A percentile compares a stretch with the other conserved stretches of the same genome.
These are phyloP conservation scores for Rhexocercosporidium sp. DNA, from an alignment of 2,329 filamentous ascomycete species.

Conservation along the genomic window DNA sequence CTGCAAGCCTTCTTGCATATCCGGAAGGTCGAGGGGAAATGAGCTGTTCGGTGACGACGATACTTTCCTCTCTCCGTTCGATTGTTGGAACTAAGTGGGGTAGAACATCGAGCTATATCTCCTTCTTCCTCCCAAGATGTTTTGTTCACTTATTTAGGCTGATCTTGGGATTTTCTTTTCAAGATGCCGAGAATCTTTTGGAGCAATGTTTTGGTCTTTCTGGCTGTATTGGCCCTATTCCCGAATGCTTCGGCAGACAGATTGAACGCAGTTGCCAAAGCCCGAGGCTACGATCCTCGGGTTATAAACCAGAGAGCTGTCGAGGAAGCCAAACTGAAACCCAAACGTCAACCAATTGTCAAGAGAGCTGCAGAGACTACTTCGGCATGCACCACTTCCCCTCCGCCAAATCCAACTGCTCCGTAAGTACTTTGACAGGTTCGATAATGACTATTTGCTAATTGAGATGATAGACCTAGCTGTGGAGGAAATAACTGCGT, in stretches of 20 bases:
- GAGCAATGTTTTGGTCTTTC: not conserved
- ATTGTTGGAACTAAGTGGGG: not conserved
- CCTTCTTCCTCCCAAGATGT: not conserved
- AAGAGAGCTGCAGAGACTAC: slow-evolving; percentile 12
- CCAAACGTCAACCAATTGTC: slow-evolving; percentile 5
- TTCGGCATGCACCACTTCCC: slow-evolving; percentile 10
- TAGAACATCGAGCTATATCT: not conserved
- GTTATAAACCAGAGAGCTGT: slow-evolving; percentile 9
- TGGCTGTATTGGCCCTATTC: not conserved
- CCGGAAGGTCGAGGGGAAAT: not conserved
- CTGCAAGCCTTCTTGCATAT: slow-evolving; percentile 6
- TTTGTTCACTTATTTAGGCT: too few species aligned
- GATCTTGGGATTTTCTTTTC: too few species aligned
- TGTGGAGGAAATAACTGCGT: slow-evolving; percentile 19
- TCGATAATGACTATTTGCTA: not conserved
- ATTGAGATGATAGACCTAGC: slow-evolving; percentile 5
- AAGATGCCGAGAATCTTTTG: not conserved
- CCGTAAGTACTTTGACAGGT: slow-evolving; percentile 1
- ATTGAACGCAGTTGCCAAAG: slow-evolving; percentile 9
- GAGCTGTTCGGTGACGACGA: not conserved
- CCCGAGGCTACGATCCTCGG: slow-evolving; percentile 9
- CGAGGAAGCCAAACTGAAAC: slow-evolving; percentile 6
- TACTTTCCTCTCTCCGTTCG: not conserved
- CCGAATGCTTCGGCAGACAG: slow-evolving; percentile 2
- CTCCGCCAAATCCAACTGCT: slow-evolving; percentile 11